Percentiles rank a stretch among this genome's conserved stretches.
Conservation (phyloP, 208 protist genomes). For the Leishmania mexicana region DNA sequence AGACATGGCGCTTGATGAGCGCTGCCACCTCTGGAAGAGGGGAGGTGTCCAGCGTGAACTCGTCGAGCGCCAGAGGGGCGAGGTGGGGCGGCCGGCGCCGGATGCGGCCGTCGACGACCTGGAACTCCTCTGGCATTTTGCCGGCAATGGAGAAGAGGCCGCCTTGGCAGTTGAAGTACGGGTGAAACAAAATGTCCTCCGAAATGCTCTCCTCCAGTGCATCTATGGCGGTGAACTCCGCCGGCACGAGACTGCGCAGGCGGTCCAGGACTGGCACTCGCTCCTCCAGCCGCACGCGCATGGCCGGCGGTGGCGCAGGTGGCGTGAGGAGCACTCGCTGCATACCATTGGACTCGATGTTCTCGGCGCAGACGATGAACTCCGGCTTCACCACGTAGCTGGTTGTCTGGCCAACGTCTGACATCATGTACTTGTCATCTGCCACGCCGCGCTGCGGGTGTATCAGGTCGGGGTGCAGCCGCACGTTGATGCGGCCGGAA, state of each 20-base stretch:
- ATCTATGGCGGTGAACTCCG: conserved; percentile 62
- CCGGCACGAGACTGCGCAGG: conserved; percentile 69
- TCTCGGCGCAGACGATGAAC: conserved; percentile 67
- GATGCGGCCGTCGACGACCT: conserved; percentile 73
- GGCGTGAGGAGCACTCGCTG: conserved; percentile 57
- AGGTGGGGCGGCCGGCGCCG: conserved; percentile 72
- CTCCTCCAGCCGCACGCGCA: conserved; percentile 82
- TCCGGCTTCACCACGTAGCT: conserved; percentile 80
- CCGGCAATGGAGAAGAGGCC: conserved; percentile 75
- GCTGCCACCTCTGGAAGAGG: conserved; percentile 70
- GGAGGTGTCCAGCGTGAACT: conserved; percentile 66
- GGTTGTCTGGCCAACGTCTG: conserved; percentile 71
- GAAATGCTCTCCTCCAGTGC: conserved; percentile 76
- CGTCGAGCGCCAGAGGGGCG: conserved; percentile 76
- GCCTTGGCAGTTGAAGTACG: conserved; percentile 92
- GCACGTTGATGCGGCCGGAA: conserved; percentile 49
- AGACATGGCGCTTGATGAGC: conserved; percentile 65
- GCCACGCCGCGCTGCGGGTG: conserved; percentile 75
- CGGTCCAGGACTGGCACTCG: conserved; percentile 83
- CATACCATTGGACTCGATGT: conserved; percentile 51
- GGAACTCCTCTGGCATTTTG: conserved; percentile 87
- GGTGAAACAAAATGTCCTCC: conserved; percentile 86
- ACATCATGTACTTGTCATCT: conserved; percentile 88
- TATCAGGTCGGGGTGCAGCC: conserved; percentile 67
- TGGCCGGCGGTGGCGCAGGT: conserved; percentile 58